These are phyloP conservation scores for Iris pallida DNA, from an alignment of 116 monocot genomes.

Conservation along the genomic window DNA sequence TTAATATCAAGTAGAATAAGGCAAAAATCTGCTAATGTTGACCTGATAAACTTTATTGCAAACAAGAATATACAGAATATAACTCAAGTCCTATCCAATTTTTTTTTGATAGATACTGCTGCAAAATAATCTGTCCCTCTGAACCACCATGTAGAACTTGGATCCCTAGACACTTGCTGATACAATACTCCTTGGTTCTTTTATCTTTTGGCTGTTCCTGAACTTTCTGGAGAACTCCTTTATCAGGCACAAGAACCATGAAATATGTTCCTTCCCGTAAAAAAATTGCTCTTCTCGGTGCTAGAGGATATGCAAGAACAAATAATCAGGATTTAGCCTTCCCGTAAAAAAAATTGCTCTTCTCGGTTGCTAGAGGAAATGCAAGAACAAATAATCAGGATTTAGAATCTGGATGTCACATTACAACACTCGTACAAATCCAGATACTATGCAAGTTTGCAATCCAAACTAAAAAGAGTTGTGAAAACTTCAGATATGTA, in stretches of 20 bases:
- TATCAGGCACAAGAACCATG: slow-evolving; percentile 72
- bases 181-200: slow-evolving; percentile 29
- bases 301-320: no score
- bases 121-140: background rate
- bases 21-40: no score
- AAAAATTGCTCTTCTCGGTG: slow-evolving; percentile 76
- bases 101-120: background rate
- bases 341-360: no score
- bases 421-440: no score
- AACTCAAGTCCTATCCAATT: background rate
- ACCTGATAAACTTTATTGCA: no score
- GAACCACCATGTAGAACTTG: background rate
- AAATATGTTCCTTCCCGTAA: slow-evolving; percentile 65
- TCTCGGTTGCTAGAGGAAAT: slow-evolving; percentile 58
- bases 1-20: no score
- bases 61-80: slow-evolving; percentile 1
- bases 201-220: slow-evolving; percentile 60
- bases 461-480: no score
- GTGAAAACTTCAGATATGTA: no score
- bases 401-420: no score
- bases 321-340: no score
- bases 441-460: no score
- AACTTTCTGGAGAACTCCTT: slow-evolving; percentile 57
- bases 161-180: slow-evolving; percentile 38
- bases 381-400: no score